A percentile compares a stretch with the other conserved stretches of the same genome.
Evolutionary conservation across 2,329 filamentous ascomycete genomes (phyloP).

Genomic region (Cordyceps fumosorosea): DNA sequence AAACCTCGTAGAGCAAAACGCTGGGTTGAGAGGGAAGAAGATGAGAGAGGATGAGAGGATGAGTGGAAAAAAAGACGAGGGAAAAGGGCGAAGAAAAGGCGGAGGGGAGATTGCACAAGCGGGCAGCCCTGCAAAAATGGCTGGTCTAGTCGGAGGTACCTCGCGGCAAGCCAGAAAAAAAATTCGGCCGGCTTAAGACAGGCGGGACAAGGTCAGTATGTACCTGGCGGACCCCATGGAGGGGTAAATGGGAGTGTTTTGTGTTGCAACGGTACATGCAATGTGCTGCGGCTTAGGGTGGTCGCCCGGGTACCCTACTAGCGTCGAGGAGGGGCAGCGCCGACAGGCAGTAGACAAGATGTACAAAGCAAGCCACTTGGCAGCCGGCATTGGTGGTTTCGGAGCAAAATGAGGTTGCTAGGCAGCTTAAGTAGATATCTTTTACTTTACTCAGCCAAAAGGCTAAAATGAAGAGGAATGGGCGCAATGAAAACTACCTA

Average conservation of each 20-base stretch:
- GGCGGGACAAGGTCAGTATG: background rate
- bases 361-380: background rate
- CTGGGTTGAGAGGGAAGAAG: background rate
- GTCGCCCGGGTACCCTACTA: background rate
- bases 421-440: background rate
- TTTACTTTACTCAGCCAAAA: background rate
- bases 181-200: slow-evolving; percentile 4
- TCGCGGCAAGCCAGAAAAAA: slow-evolving; percentile 6
- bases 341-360: background rate
- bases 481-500: background rate
- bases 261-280: background rate
- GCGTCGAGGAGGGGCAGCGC: background rate
- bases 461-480: background rate
- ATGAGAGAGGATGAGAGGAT: background rate
- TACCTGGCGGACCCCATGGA: slow-evolving; percentile 6
- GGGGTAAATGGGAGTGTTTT: background rate
- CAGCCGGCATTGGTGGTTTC: background rate
- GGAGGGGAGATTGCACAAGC: slow-evolving; percentile 5
- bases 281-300: background rate
- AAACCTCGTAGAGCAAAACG: background rate
- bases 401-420: background rate
- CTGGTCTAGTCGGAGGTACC: slow-evolving; percentile 3
- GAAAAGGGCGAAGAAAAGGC: slow-evolving; percentile 9
- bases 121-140: background rate
- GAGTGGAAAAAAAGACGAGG: slow-evolving; percentile 2